Evolutionary conservation across 208 protist species (phyloP).

Genomic region (Leishmania guyanensis): DNA sequence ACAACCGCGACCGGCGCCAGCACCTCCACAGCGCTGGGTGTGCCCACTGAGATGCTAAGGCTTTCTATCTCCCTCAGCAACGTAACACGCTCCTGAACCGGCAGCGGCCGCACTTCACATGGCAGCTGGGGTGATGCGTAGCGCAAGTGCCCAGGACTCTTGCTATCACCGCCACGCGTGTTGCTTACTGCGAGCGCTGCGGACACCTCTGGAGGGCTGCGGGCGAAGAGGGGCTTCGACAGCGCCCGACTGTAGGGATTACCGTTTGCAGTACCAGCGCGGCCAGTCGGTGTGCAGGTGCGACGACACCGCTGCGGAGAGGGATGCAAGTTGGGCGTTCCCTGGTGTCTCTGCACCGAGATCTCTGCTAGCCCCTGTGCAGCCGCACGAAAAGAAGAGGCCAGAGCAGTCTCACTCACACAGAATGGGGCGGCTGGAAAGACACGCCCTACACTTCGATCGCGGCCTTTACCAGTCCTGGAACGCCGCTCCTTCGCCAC

Average conservation of each 20-base stretch:
- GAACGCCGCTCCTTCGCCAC: not conserved
- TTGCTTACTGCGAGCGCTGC: not conserved
- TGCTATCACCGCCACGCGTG: not conserved
- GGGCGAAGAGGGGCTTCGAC: not conserved
- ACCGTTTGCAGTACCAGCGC: too few species aligned
- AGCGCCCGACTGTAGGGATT: not conserved
- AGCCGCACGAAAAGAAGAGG: not conserved
- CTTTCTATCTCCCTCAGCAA: slow-evolving; percentile 57
- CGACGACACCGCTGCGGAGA: not conserved
- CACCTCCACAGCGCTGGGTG: slow-evolving; percentile 40
- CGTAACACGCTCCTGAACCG: slow-evolving; percentile 20
- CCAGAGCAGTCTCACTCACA: not conserved
- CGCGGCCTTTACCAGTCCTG: not conserved
- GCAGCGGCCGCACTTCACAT: slow-evolving; percentile 23
- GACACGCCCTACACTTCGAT: not conserved
- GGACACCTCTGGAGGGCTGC: not conserved
- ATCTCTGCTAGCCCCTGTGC: not conserved
- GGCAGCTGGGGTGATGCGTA: slow-evolving; percentile 27
- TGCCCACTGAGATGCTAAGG: slow-evolving; percentile 29
- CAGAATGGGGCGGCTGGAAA: not conserved
- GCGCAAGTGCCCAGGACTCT: slow-evolving; percentile 1
- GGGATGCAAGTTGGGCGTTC: not conserved
- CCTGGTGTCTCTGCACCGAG: not conserved
- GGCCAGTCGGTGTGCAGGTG: not conserved
- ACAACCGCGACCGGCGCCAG: slow-evolving; percentile 8